phyloP scores from a whole-genome alignment of 257 asterid species.

The Scutellaria baicalensis region DNA sequence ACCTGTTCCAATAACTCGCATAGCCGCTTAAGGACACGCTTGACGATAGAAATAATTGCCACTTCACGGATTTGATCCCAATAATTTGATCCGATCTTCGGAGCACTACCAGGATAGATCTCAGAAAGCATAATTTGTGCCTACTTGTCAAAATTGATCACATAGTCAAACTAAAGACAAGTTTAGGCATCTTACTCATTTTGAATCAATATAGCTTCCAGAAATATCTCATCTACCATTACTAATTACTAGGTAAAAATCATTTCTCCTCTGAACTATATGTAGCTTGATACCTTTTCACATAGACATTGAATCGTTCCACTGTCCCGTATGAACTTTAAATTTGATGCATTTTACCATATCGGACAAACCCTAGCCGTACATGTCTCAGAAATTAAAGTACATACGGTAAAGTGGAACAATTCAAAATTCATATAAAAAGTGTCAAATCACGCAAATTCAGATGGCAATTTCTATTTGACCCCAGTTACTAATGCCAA shows the following conservation, averaged over 20 bases:
- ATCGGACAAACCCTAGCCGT: no score
- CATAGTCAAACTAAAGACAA: slow-evolving; percentile 10
- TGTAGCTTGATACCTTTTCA: no score
- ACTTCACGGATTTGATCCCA: slow-evolving; percentile 96
- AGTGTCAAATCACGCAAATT: no score
- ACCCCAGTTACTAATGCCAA: neutral
- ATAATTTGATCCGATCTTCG: slow-evolving; percentile 76
- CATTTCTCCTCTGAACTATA: no score
- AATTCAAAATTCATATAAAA: no score
- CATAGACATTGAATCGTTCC: no score
- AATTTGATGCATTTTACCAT: no score
- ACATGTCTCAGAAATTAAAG: no score
- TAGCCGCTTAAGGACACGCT: slow-evolving; percentile 72
- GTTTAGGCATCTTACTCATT: neutral
- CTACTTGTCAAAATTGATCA: slow-evolving; percentile 38
- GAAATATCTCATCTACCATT: neutral
- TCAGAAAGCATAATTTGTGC: slow-evolving; percentile 92
- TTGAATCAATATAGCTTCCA: slow-evolving; percentile 3
- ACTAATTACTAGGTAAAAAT: neutral
- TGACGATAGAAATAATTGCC: slow-evolving; percentile 68
- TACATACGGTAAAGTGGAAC: no score
- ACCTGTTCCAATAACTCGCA: slow-evolving; percentile 87
- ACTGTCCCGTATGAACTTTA: no score
- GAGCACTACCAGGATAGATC: slow-evolving; percentile 88
- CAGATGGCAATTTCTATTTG: no score